Conservation (phyloP, 1,139 yeast species). For the Debaryomyces subglobosus region DNA sequence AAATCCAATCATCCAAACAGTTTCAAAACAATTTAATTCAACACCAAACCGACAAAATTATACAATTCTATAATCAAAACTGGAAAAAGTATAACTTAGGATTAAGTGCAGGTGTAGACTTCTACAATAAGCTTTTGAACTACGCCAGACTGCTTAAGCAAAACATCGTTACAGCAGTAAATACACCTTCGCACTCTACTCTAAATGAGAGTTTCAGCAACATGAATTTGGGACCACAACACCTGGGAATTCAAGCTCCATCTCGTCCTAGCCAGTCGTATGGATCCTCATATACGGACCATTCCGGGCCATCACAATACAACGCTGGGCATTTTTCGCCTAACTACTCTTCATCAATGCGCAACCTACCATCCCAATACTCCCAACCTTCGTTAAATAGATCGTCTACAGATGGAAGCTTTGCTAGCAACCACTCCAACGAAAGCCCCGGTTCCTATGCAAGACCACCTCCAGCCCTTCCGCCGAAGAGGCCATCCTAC, state of each 20-base stretch:
- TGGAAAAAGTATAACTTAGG: slow-evolving; percentile 68
- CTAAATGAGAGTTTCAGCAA: slow-evolving; percentile 2
- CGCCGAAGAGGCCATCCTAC: slow-evolving; percentile 10
- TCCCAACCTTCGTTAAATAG: neutral
- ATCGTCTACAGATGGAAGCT: slow-evolving; percentile 8
- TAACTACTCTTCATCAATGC: neutral
- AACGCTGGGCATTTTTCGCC: slow-evolving; percentile 8
- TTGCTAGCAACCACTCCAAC: neutral
- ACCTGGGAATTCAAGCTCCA: slow-evolving; percentile 1
- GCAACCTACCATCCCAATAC: neutral
- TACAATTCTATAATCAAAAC: slow-evolving; percentile 50
- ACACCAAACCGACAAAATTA: slow-evolving; percentile 41
- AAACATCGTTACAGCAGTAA: slow-evolving; percentile 25
- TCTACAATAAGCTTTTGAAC: slow-evolving; percentile 59
- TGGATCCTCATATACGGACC: neutral
- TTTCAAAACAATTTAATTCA: slow-evolving; percentile 26
- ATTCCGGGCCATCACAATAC: neutral
- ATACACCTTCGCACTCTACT: slow-evolving; percentile 5
- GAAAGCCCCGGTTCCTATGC: slow-evolving; percentile 6
- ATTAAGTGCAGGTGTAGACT: slow-evolving; percentile 58
- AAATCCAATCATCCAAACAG: slow-evolving; percentile 36
- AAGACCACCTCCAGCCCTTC: slow-evolving; percentile 12
- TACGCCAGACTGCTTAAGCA: slow-evolving; percentile 43
- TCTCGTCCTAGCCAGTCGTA: neutral
- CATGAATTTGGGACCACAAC: neutral